phyloP scores from a whole-genome alignment of 352 stramenopile species.

The Globisporangium alternatum region DNA sequence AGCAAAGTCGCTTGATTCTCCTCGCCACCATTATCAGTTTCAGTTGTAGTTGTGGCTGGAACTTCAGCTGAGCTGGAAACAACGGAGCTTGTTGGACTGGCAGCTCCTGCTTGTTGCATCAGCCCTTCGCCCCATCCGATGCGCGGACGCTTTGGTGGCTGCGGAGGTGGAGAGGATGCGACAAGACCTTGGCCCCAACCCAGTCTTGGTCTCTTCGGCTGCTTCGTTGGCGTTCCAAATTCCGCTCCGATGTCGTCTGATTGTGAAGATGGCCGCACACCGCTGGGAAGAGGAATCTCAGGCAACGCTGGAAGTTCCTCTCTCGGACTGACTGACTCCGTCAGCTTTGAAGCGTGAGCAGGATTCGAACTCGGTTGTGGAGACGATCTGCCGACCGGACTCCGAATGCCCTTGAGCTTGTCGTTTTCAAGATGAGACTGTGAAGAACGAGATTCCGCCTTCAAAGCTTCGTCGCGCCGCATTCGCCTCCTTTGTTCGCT shows the following conservation, averaged over 20 bases:
- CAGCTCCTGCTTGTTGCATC: slow-evolving; percentile 28
- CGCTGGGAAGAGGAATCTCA: slow-evolving; percentile 52
- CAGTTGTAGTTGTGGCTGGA: not conserved
- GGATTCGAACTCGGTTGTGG: not conserved
- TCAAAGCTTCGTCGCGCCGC: slow-evolving; percentile 5
- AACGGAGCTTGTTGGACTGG: slow-evolving; percentile 13
- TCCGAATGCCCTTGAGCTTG: not conserved
- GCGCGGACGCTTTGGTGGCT: slow-evolving; percentile 62
- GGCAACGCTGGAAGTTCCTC: slow-evolving; percentile 65
- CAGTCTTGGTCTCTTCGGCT: slow-evolving; percentile 58
- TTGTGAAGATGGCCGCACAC: slow-evolving; percentile 8
- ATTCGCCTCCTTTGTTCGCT: slow-evolving; percentile 8
- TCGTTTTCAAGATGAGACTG: slow-evolving; percentile 5
- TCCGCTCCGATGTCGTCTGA: slow-evolving; percentile 19
- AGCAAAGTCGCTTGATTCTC: not conserved
- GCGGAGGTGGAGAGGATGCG: slow-evolving; percentile 49
- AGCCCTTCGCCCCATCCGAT: slow-evolving; percentile 83
- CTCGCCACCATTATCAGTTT: not conserved
- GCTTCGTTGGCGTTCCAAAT: slow-evolving; percentile 43
- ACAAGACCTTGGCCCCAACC: slow-evolving; percentile 86
- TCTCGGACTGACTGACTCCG: slow-evolving; percentile 12
- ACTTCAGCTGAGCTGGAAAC: slow-evolving; percentile 13
- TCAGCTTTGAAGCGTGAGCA: not conserved
- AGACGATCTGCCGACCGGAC: slow-evolving; percentile 7
- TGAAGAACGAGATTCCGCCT: not conserved